Evolutionary conservation across 352 stramenopile species (phyloP), one percentile per base, ranked within the genome.

Genomic region (Pythium aquatile): DNA sequence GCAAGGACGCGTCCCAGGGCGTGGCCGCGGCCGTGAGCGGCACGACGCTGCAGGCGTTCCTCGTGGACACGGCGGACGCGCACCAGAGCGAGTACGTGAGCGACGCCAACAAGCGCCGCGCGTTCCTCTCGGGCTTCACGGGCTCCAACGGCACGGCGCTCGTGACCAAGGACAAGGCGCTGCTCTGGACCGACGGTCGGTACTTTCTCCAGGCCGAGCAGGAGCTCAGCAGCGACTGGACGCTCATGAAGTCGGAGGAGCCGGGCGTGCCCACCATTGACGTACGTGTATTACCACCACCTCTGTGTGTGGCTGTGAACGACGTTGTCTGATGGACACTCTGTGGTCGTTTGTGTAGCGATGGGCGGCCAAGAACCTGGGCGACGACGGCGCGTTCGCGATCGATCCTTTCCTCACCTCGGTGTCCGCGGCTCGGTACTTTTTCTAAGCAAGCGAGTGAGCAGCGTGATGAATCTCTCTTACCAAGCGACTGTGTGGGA

Each of bases 71-170:
- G 17, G 96, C 97, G 48, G 97, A 99, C 81, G 96, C 97, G 55
- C 97, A 99, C 79, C 88, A 99, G 64, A 98, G 92, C 69, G 98
- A 99, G 80, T 99, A 99, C 74, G 91, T 98, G 53, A 94, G 97
- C 37, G 85, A 93, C 33, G 89, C 88, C 39, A 98, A 99, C 81
- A 98, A 97, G 80, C 85, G 97, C 20, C 85, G 97, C 53, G 88
- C 87, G 70, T 99, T 97, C 73, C 73, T 99, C 48, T 98, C 90
- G 14, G 91, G 90, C 40, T 99, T 99, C 79, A 97, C 96, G 55
- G 98, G 98, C 14, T 98, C 90, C 48, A 98, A 96, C 20, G 98
- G 98, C 26, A 99, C 96, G 5, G 96, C 85, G 7, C 60, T 96
- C 0, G 81, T 97, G 62, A 97, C 90, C 5, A 58, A 61, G 4